phyloP scores from a whole-genome alignment of 1,284 basidiomycete species.

The Spongispora temasekensis region DNA sequence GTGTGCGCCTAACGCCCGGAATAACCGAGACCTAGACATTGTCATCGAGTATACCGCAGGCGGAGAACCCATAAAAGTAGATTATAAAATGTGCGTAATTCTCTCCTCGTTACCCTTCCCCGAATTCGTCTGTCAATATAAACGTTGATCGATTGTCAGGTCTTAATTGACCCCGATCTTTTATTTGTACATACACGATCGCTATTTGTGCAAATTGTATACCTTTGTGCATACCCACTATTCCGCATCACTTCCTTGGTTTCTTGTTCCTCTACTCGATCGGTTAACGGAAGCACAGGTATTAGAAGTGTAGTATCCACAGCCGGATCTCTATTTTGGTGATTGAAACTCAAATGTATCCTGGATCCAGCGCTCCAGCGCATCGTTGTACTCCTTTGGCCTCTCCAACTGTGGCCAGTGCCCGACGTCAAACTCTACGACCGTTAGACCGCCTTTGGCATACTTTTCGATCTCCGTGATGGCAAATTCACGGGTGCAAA shows the following conservation, averaged over 20 bases:
- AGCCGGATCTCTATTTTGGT: background rate
- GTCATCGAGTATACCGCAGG: conserved; percentile 66
- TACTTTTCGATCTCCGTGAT: conserved; percentile 29
- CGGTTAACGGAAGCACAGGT: conserved; percentile 25
- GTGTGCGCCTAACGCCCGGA: conserved; percentile 86
- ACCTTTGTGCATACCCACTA: conserved; percentile 6
- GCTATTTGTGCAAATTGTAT: conserved; percentile 9
- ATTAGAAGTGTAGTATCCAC: conserved; percentile 27
- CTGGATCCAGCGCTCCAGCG: conserved; percentile 32
- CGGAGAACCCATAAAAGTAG: conserved; percentile 42
- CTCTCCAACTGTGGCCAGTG: conserved; percentile 35
- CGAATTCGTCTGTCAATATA: conserved; percentile 18
- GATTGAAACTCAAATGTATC: conserved; percentile 20
- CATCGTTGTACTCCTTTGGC: conserved; percentile 30
- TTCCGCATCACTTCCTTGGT: conserved; percentile 3
- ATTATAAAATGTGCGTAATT: conserved; percentile 80
- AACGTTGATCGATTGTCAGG: conserved; percentile 73
- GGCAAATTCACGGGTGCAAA: conserved; percentile 25
- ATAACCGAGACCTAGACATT: conserved; percentile 94
- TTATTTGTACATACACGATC: conserved; percentile 4
- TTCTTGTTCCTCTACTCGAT: conserved; percentile 1
- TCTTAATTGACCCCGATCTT: conserved; percentile 45
- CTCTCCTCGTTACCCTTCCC: conserved; percentile 21
- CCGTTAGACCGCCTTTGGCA: conserved; percentile 28
- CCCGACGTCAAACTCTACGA: conserved; percentile 33